Evolutionary conservation across 768 basidiomycete genomes (phyloP).

Genomic region (Boletus vinaceobasis): DNA sequence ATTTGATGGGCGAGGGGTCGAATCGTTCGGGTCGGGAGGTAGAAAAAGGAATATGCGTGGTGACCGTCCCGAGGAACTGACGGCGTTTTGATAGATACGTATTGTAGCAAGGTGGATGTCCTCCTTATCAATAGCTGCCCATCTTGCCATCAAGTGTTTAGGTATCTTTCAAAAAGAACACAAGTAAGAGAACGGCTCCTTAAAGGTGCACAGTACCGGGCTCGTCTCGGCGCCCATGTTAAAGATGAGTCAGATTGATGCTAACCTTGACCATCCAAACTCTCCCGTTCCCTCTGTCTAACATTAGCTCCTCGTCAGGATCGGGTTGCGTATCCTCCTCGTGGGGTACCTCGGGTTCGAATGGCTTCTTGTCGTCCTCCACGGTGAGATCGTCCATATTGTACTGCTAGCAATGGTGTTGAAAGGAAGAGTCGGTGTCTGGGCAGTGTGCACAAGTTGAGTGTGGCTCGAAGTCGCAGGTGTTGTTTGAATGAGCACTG

Average conservation of each 20-base stretch:
- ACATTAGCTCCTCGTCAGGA: constrained; percentile 79
- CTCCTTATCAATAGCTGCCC: constrained; percentile 72
- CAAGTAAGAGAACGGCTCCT: constrained; percentile 2
- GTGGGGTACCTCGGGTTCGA: constrained; percentile 48
- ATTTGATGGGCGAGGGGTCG: constrained; percentile 26
- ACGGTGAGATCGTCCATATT: constrained; percentile 33
- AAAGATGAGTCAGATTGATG: not conserved
- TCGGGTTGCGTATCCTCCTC: constrained; percentile 71
- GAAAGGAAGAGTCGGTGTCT: not conserved
- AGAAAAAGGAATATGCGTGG: constrained; percentile 66
- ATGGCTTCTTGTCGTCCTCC: constrained; percentile 72
- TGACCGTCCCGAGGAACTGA: constrained; percentile 42
- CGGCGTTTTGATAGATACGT: constrained; percentile 63
- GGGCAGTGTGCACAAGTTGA: not conserved
- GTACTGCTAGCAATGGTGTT: not conserved
- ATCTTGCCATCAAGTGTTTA: constrained; percentile 80
- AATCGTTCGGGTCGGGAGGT: constrained; percentile 52
- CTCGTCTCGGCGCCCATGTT: not conserved
- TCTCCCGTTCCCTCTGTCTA: constrained; percentile 67
- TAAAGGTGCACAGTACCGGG: not conserved
- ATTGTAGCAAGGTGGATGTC: constrained; percentile 82
- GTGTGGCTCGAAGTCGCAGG: too few relatives aligned
- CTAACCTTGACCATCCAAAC: constrained; percentile 86
- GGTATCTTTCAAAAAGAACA: constrained; percentile 57
- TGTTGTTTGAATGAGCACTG: not conserved